These are phyloP conservation scores for Wickerhamomyces subpelliculosus DNA, from an alignment of 805 yeast species.

Conservation along the genomic window DNA sequence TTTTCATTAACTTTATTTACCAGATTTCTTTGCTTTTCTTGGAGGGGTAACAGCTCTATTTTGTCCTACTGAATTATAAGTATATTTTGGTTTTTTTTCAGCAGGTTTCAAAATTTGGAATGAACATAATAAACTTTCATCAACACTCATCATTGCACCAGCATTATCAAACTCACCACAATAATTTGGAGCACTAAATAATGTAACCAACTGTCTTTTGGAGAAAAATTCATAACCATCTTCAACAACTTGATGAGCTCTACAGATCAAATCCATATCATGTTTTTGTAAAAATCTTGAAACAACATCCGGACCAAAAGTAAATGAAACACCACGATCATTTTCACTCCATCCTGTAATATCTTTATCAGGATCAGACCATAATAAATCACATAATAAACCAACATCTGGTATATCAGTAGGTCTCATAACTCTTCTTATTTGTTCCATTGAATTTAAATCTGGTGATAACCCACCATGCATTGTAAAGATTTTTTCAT, in stretches of 20 bases:
- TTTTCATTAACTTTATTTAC: constrained; percentile 26
- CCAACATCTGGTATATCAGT: constrained; percentile 99
- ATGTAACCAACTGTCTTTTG: constrained; percentile 91
- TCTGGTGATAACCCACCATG: constrained; percentile 99
- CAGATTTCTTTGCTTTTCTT: constrained; percentile 46
- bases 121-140: constrained; percentile 91
- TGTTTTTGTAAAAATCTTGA: constrained; percentile 93
- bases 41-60: constrained; percentile 54
- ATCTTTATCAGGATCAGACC: constrained; percentile 99
- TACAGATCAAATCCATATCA: constrained; percentile 95
- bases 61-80: constrained; percentile 30
- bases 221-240: constrained; percentile 98
- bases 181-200: constrained; percentile 95
- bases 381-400: constrained; percentile 86
- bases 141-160: constrained; percentile 99
- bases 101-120: constrained; percentile 97
- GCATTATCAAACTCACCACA: constrained; percentile 99
- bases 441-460: constrained; percentile 96
- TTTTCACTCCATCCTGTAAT: constrained; percentile 98
- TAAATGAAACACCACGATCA: constrained; percentile 97
- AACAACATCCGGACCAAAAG: constrained; percentile 99
- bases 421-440: constrained; percentile 98
- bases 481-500: constrained; percentile 97
- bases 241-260: constrained; percentile 99
- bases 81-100: constrained; percentile 80